Evolutionary conservation across 805 yeast species (phyloP), one percentile per base, ranked within the genome.

Genomic region (Wickerhamomyces canadensis): DNA sequence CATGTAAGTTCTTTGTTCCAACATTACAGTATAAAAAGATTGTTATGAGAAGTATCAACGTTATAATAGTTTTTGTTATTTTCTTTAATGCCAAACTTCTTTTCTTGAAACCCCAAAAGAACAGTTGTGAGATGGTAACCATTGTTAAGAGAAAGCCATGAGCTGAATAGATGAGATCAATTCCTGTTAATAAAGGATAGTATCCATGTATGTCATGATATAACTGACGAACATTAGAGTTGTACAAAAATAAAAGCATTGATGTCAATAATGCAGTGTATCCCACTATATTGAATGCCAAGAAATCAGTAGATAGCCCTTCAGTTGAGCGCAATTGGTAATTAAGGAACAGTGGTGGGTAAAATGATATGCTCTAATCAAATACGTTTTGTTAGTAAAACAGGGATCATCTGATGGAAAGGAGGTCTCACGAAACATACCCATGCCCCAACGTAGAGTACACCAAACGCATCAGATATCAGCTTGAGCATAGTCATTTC

Each of bases 241-340:
- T 59, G 54, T 52, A 68, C 16, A 69, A 38, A 48, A 73, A 72
- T n/a, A 74, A 45, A 6, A 51, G 44, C 45, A 72, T 55, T 1
- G 79, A 72, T 1, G 54, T 36, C 4, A 71, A 48, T 31, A 72
- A 57, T 13, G 72, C 66, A 3, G 63, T 29, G 42, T 74, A 74
- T 0, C 81, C 81, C 2, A 67, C 47, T 3, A 64, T 58, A 45
- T 74, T 75, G 33, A 75, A 41, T 18, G 64, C 53, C 3, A 70
- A 52, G 40, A 65, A 72, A 44, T 75, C 81, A 4, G 65, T 45
- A 0, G 80, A 74, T 2, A 74, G 49, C 0, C 78, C 77, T 35
- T 70, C 72, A 0, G 78, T 58, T 0, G 73, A 62, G 36, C 52
- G 56, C 13, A 63, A 52, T 19, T 45, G 53, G 45, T 60, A 62